Conservation (phyloP, 495 filamentous ascomycete species). For the Hypoxylon lienhwacheense region DNA sequence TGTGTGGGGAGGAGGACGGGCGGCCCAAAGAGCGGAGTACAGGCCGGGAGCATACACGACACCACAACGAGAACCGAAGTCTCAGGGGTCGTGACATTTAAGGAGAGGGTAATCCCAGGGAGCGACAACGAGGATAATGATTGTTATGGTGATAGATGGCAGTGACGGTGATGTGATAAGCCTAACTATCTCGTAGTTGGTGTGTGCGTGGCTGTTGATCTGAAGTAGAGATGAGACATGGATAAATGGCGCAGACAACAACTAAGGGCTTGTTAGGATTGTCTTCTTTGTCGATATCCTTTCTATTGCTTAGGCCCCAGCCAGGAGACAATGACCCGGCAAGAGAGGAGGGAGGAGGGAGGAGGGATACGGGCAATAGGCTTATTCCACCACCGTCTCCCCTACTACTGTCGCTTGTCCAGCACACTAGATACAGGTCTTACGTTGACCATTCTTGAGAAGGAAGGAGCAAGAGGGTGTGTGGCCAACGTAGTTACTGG, state of each 20-base stretch:
- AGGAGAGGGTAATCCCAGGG: background rate
- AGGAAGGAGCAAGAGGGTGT: background rate
- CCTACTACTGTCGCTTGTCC: conserved; percentile 9
- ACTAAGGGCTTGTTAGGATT: conserved; percentile 42
- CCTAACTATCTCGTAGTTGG: conserved; percentile 10
- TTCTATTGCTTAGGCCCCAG: conserved; percentile 32
- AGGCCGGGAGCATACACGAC: conserved; percentile 27
- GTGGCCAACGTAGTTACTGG: conserved; percentile 17
- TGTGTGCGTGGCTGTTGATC: conserved; percentile 26
- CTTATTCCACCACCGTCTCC: conserved; percentile 29
- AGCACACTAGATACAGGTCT: conserved; percentile 18
- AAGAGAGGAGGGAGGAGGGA: conserved; percentile 9
- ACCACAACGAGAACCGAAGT: conserved; percentile 12
- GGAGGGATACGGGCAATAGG: conserved; percentile 30
- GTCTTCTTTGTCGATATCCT: conserved; percentile 44
- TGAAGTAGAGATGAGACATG: conserved; percentile 33
- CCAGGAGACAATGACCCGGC: conserved; percentile 41
- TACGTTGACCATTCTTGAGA: conserved; percentile 26
- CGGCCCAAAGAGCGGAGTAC: conserved; percentile 28
- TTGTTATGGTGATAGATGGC: no score
- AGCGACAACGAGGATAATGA: no score
- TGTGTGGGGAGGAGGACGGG: conserved; percentile 21
- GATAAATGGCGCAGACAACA: conserved; percentile 35
- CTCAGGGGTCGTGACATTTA: conserved; percentile 16
- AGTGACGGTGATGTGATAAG: conserved; percentile 21